phyloP scores from a whole-genome alignment of 2,329 filamentous ascomycete species.

The Huntiella bhutanensis region DNA sequence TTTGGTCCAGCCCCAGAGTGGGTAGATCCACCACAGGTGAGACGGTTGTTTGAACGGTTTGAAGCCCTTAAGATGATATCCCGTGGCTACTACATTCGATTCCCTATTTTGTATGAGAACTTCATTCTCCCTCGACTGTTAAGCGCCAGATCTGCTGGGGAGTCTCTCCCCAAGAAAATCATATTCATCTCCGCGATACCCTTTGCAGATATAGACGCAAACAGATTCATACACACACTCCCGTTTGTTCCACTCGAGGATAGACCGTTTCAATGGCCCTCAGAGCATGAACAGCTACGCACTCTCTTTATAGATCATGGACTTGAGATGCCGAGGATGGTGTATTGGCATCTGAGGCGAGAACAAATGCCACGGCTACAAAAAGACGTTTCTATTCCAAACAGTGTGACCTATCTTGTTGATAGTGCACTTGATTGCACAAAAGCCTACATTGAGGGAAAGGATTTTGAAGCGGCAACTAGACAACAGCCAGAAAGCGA shows the following conservation, averaged over 20 bases:
- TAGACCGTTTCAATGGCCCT: constrained; percentile 11
- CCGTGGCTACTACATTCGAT: no score
- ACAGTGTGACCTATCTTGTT: constrained; percentile 23
- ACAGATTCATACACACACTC: not conserved
- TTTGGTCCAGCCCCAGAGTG: no score
- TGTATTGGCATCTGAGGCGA: constrained; percentile 40
- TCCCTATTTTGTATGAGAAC: no score
- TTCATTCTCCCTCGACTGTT: constrained; percentile 27
- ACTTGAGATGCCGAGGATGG: constrained; percentile 38
- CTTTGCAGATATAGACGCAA: constrained; percentile 23
- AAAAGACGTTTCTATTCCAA: constrained; percentile 38
- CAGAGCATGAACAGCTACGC: constrained; percentile 20
- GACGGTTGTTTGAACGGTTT: no score
- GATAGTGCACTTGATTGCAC: no score
- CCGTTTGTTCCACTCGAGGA: not conserved
- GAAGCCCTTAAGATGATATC: no score
- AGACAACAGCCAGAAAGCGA: constrained; percentile 14
- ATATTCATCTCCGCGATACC: constrained; percentile 46
- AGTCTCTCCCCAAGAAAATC: constrained; percentile 37
- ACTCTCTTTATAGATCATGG: constrained; percentile 26
- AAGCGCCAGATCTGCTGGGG: constrained; percentile 29
- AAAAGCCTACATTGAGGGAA: constrained; percentile 35
- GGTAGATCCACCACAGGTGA: no score
- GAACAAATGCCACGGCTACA: constrained; percentile 25
- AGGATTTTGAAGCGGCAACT: constrained; percentile 25